Evolutionary conservation across 2,329 filamentous ascomycete species (phyloP), one percentile per base, ranked within the genome.

Genomic region (Diaporthe citriasiana): DNA sequence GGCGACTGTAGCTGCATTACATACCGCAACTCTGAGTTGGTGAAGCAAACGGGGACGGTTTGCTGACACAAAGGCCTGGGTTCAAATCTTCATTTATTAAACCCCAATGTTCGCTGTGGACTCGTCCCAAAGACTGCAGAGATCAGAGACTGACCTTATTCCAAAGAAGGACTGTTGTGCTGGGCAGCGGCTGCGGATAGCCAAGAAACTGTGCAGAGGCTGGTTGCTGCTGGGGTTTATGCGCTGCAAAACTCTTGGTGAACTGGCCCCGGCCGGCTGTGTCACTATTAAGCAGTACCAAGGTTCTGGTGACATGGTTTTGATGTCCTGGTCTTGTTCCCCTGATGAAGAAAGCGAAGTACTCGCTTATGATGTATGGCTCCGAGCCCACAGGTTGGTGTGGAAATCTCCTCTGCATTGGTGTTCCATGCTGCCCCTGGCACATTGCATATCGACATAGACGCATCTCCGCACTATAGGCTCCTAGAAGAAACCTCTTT

Each of bases 61-160:
- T n/a, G n/a, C n/a, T n/a, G n/a, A n/a, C n/a, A n/a, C n/a, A n/a
- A n/a, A 53, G 94, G 89, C 38, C 85, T 97, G 25, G 94, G 92
- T 38, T 89, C 91, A 80, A 81, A 87, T 86, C 42, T 47, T 40
- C 68, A 56, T 60, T 57, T 47, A n/a, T 57, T 75, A 22, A 72
- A 17, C 51, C 47, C 60, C 25, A 33, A 15, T 59, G 6, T 12
- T 35, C 56, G 15, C 55, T 57, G 12, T 15, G 17, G 15, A 8
- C 10, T 22, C 13, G 4, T n/a, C 22, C 10, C 15, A 25, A 25
- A 6, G 2, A 4, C 8, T 7, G n/a, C 12, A 40, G 7, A 59
- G 73, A 80, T 56, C 22, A n/a, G 15, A 15, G 13, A n/a, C 15
- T 60, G 7, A n/a, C n/a, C n/a, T n/a, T n/a, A n/a, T n/a, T n/a